Conservation (phyloP, 1,284 basidiomycete genomes). For the Phellinidium pouzarii region DNA sequence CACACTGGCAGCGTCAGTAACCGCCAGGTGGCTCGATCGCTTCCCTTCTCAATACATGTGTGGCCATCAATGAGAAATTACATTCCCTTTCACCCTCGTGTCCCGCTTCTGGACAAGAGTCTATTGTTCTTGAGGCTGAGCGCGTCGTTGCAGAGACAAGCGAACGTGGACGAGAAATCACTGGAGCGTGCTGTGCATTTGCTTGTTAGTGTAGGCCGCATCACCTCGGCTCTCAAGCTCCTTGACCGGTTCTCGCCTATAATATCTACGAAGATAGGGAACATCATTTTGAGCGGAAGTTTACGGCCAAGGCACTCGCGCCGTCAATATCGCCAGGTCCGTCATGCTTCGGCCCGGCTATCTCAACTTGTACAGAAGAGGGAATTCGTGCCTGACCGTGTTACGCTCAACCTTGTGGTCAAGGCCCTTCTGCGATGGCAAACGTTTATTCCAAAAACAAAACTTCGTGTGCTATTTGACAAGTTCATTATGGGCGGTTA, state of each 20-base stretch:
- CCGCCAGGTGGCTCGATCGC: slow-evolving; percentile 5
- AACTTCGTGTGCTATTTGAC: slow-evolving; percentile 53
- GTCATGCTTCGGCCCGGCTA: slow-evolving; percentile 35
- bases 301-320: slow-evolving; percentile 27
- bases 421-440: slow-evolving; percentile 49
- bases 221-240: slow-evolving; percentile 37
- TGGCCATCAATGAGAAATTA: slow-evolving; percentile 13
- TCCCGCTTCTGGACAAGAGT: slow-evolving; percentile 10
- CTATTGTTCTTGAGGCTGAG: slow-evolving; percentile 13
- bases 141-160: slow-evolving; percentile 17
- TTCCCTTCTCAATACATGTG: slow-evolving; percentile 16
- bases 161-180: slow-evolving; percentile 6
- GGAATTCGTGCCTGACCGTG: slow-evolving; percentile 49
- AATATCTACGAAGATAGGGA: slow-evolving; percentile 37
- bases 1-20: neutral
- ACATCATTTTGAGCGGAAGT: slow-evolving; percentile 45
- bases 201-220: slow-evolving; percentile 31
- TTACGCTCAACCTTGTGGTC: slow-evolving; percentile 59
- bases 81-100: slow-evolving; percentile 14
- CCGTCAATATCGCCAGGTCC: slow-evolving; percentile 38
- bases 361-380: slow-evolving; percentile 33
- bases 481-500: slow-evolving; percentile 50
- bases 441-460: slow-evolving; percentile 32
- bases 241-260: slow-evolving; percentile 27
- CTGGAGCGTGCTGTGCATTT: slow-evolving; percentile 26